Evolutionary conservation across 495 filamentous ascomycete genomes (phyloP).

Genomic region (Podospora tetraspora): DNA sequence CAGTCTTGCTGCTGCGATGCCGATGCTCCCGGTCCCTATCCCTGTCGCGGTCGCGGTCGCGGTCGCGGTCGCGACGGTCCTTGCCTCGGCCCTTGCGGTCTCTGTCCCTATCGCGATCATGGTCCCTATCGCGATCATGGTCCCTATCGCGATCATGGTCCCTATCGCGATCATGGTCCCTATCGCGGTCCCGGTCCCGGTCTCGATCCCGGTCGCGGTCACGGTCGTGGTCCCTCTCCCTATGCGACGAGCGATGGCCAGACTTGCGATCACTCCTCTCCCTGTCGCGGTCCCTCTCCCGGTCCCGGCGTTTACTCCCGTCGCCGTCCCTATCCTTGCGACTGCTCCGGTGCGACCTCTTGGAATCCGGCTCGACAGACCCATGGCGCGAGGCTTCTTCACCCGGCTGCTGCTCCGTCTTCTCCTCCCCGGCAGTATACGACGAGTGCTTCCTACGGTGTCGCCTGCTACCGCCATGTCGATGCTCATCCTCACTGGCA

Average conservation of each 20-base stretch:
- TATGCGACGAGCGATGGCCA: constrained; percentile 34
- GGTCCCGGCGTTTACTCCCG: constrained; percentile 41
- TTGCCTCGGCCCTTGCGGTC: constrained; percentile 36
- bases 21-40: constrained; percentile 42
- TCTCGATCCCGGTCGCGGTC: constrained; percentile 41
- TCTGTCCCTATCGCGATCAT: constrained; percentile 34
- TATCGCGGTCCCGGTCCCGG: constrained; percentile 40
- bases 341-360: constrained; percentile 48
- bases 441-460: constrained; percentile 44
- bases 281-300: constrained; percentile 35
- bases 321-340: constrained; percentile 39
- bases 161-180: constrained; percentile 41
- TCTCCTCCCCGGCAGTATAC: constrained; percentile 34
- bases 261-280: constrained; percentile 35
- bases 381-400: constrained; percentile 47
- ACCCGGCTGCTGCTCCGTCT: constrained; percentile 28
- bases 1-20: constrained; percentile 48
- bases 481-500: constrained; percentile 43
- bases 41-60: constrained; percentile 31
- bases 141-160: constrained; percentile 43
- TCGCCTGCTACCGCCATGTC: constrained; percentile 31
- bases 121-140: constrained; percentile 41
- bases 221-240: constrained; percentile 24
- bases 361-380: constrained; percentile 45
- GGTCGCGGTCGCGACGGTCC: constrained; percentile 10